Percentiles rank a stretch among this genome's conserved stretches.
Conservation (phyloP, 208 protist genomes). For the Balamuthia mandrillaris region DNA sequence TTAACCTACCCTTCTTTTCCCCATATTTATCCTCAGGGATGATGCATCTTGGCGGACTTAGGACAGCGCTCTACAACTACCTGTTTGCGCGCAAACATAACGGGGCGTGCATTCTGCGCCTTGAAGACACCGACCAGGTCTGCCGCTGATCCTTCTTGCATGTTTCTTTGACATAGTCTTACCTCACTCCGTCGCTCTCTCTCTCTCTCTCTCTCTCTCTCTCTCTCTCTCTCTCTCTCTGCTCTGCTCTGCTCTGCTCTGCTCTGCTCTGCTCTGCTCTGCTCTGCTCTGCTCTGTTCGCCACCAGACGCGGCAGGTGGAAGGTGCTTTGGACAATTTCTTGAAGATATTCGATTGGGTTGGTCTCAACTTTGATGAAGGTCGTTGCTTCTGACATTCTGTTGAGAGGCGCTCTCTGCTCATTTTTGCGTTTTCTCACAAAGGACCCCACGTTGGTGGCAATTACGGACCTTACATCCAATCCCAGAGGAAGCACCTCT, state of each 20-base stretch:
- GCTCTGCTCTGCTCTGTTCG: too few relatives aligned
- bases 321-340: slow-evolving; percentile 52
- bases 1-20: background rate
- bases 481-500: slow-evolving; percentile 55
- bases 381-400: background rate
- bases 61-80: slow-evolving; percentile 79
- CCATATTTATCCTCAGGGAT: background rate
- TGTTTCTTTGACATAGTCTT: background rate
- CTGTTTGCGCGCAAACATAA: slow-evolving; percentile 69
- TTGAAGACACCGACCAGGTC: slow-evolving; percentile 79
- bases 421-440: background rate
- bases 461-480: slow-evolving; percentile 42
- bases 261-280: too few relatives aligned
- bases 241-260: too few relatives aligned
- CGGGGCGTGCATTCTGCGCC: slow-evolving; percentile 72
- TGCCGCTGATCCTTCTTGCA: too few relatives aligned
- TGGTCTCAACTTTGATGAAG: slow-evolving; percentile 54
- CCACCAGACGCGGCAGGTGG: slow-evolving; percentile 42
- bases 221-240: background rate
- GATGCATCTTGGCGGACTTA: slow-evolving; percentile 76
- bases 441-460: slow-evolving; percentile 31
- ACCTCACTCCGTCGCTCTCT: background rate
- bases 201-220: background rate
- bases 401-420: background rate
- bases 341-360: slow-evolving; percentile 58